Base-by-base conservation (phyloP, 371 early-diverging fungal genomes). In the Batkoa obscura region DNA sequence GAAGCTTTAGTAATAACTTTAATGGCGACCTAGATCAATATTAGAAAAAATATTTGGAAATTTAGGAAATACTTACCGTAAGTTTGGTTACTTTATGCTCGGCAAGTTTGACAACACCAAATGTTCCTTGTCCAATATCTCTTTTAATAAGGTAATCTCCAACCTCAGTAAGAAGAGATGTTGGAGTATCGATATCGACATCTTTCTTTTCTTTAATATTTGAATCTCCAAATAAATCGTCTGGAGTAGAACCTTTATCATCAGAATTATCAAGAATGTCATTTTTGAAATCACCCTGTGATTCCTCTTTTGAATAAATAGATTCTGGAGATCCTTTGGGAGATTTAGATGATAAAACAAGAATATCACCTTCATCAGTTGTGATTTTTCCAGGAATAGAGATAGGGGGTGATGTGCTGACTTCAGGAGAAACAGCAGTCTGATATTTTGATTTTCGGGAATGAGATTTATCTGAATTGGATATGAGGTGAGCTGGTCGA, bases 1-100 rank as follows among this genome's bases (percentile, higher is more conserved):
- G 89, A 85, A 13, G 81, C 73, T 62, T 86, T 88, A 65, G 76
- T 81, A 52, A 91, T 85, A 34, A 83, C 81, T 69, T 91, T 91
- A 59, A 90, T 72, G 6, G 89, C 91, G 17, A 88, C 89, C 73
- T 65, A 64, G 39, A 50, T 32, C 8, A n/a, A 53, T 17, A 41
- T 13, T 13, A 9, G 9, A 53, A 17, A 10, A 3, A 53, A n/a
- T 13, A 15, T 13, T 6, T 45, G 12, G 12, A 45, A 13, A 15
- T 45, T 45, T 15, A 45, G 39, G 17, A 9, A 34, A 33, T 12
- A 34, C 13, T 5, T 53, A 53, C 53, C 53, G 17, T 37, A 8
- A 38, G 56, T 2, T 42, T 23, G 5, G 56, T 55, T 8, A 43
- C 17, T 45, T 43, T 55, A 33, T 55, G 56, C 43, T 55, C 56